Base-by-base conservation (phyloP, 1,139 yeast species). In the Magnusiomyces ingens region DNA sequence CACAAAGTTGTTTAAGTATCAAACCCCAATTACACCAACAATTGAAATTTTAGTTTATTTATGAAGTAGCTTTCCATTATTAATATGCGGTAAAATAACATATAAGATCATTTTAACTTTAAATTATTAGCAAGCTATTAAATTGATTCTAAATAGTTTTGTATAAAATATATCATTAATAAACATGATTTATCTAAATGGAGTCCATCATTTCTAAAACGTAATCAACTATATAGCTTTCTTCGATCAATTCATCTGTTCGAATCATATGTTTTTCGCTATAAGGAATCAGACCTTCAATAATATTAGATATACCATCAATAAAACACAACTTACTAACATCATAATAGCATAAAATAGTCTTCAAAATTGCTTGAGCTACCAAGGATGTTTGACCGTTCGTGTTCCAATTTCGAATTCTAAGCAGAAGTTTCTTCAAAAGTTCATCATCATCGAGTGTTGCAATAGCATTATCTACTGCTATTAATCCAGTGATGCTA, bases 341-440 rank as follows among this genome's bases (percentile, higher is more conserved):
- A 26, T 76, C 72, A 60, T 80, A 80, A 44, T 75, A 75, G 47
- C 74, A 72, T 56, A 93, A 70, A 41, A 91, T 70, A 19, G 87
- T 84, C 58, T 80, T 75, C 54, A 93, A 74, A 40, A 90, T 71
- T 53, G 81, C 81, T 67, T 93, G 99, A 26, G 96, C 87, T 55
- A 88, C 78, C 53, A 79, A 82, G 63, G 88, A 87, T 46, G 88
- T 83, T 63, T 83, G 81, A 53, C 89, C 86, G 67, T 90, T 93
- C 51, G 94, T 83, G 68, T 94, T 93, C 99, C 99, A 93, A 65
- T 90, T 96, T 62, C 97, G 80, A 37, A 90, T 76, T 64, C 95
- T 82, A 62, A 79, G 80, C 67, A 93, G 78, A 38, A 93, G 70
- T 18, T 73, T 67, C 43, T 77, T 62, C 15, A 52, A 19, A 45